A percentile compares a stretch with the other conserved stretches of the same genome.
Conservation (phyloP, 2,329 filamentous ascomycete species). For the Zymoseptoria passerinii region DNA sequence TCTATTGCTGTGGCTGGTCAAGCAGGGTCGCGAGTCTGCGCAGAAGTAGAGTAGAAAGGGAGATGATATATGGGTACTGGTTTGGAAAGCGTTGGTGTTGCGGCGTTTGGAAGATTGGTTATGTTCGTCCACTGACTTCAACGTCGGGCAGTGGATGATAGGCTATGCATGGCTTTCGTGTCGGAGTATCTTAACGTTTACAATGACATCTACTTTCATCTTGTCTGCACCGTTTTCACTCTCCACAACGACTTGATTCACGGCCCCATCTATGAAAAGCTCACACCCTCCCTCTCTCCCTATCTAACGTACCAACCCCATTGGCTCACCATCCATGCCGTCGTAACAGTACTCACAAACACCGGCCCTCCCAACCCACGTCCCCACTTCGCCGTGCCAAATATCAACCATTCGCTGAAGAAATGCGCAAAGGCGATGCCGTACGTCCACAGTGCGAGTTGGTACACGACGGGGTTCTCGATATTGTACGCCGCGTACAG, state of each 20-base stretch:
- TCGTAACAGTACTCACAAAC: constrained; percentile 46
- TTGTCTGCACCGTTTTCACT: neutral
- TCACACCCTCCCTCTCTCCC: neutral
- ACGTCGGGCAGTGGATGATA: neutral
- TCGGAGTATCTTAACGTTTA: neutral
- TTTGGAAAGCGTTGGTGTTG: neutral
- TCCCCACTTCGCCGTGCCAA: constrained; percentile 62
- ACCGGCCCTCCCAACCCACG: constrained; percentile 52
- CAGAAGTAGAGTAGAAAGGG: neutral
- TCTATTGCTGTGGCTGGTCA: constrained; percentile 83
- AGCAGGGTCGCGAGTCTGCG: constrained; percentile 37
- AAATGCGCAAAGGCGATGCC: constrained; percentile 71
- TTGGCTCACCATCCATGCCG: constrained; percentile 58
- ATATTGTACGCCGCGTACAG: constrained; percentile 81
- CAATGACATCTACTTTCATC: neutral
- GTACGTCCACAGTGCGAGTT: constrained; percentile 76
- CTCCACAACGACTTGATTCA: neutral
- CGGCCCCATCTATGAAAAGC: neutral
- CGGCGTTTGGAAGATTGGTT: neutral
- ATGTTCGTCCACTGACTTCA: neutral
- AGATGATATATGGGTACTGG: neutral
- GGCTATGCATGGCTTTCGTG: neutral
- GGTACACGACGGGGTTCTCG: constrained; percentile 61
- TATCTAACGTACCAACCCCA: constrained; percentile 36
- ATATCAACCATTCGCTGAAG: constrained; percentile 70